Evolutionary conservation across 106 monocot genomes (phyloP), one percentile per base, ranked within the genome.

Genomic region (Allium fistulosum): DNA sequence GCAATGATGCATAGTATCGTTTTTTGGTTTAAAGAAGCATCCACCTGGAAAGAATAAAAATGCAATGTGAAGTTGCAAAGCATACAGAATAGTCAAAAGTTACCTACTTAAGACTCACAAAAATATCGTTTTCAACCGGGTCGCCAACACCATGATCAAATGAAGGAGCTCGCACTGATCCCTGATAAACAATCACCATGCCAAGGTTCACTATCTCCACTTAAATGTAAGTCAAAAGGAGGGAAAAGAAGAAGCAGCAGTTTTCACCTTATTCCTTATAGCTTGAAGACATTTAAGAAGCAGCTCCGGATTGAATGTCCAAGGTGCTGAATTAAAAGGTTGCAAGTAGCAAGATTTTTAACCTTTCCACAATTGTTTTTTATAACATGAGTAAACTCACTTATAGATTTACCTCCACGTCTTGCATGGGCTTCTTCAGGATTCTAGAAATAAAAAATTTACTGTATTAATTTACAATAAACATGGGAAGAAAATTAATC

Each of bases 131-230:
- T 75, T 96, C 96, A 62, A 96, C 76, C 46, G 96, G 96, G 70
- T 96, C 96, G 46, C 96, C 96, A 61, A 92, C 84, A 67, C 96
- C 96, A 65, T 96, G 96, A 88, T 96, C 96, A 80, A 96, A 96
- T 72, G 96, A 96, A 57, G 96, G 96, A 57, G 80, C 83, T 84
- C 69, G 80, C 63, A 80, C 88, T 68, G 73, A 79, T 71, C 92
- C 92, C 92, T 96, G 72, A 56, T 73, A 60, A 65, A 63, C 18
- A 61, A 27, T 11, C 61, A 28, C 11, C 22, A 37, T 27, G 26
- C 37, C 61, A 61, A 15, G 61, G 5, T 37, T 37, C 37, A 37
- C 37, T 37, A 37, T 37, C 37, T 37, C 37, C 37, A 2, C 37
- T 37, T 37, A 5, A 37, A 37, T 37, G 2, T 37, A 37, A 37